Base-by-base conservation (phyloP, 2,329 filamentous ascomycete genomes). In the Trichoderma asperellum region DNA sequence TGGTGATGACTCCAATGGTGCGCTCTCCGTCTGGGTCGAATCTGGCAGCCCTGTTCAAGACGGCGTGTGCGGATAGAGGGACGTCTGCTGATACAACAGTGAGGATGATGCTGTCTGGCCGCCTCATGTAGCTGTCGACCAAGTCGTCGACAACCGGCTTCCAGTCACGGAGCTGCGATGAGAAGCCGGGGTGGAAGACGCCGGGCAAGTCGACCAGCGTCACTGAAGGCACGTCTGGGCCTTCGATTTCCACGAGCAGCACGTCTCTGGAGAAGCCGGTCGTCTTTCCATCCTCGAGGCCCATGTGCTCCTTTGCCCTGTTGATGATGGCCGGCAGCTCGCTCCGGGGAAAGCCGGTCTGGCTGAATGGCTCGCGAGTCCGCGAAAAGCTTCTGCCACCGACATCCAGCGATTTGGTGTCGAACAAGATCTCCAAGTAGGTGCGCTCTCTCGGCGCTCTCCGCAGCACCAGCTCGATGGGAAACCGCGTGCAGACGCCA, bases 161-260 rank as follows among this genome's bases (percentile, higher is more conserved):
- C 58, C 85, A 83, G 4, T 76, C 75, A 2, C 77, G 77, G 2
- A 81, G 81, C 72, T 87, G 83, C 1, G 82, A 76, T 47, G 82
- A 81, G n/a, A 79, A 83, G n/a, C 82, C 77, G 0, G 81, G 79
- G 21, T 84, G 80, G 63, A 88, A 85, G 11, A 89, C 77, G 1
- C 87, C 87, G 0, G 87, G 87, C 2, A 89, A 79, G 74, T 89
- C 87, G 3, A 89, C 86, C 43, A 89, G 80, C 0, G 87, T 89
- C 37, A 89, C 79, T 29, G 87, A 83, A 4, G 83, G 83, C 24
- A 80, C 80, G 4, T 80, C 74, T 0, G 85, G 84, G 0, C 85
- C 83, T 2, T 77, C 77, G 5, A 87, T 78, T 72, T 86, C 83
- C 34, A 87, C 77, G 0, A 80, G 79, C 1, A 87, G 80, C 0